phyloP scores from a whole-genome alignment of 2,329 filamentous ascomycete species.

The Torrubiella hemipterigena region DNA sequence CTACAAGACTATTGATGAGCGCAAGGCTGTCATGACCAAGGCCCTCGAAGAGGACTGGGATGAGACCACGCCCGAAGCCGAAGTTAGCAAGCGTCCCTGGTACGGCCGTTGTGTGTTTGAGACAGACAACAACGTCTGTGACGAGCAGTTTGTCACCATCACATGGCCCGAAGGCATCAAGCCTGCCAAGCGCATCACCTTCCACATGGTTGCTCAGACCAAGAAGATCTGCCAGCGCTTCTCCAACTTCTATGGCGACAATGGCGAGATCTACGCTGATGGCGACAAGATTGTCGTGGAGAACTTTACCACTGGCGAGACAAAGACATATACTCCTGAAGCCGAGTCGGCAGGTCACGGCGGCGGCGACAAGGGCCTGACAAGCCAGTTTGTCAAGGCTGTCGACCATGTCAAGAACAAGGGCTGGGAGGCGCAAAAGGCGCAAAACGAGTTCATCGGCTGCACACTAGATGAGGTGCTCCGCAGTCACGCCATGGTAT shows the following conservation, averaged over 20 bases:
- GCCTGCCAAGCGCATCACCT: slow-evolving; percentile 70
- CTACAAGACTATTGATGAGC: slow-evolving; percentile 34
- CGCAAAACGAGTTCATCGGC: slow-evolving; percentile 66
- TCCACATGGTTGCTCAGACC: slow-evolving; percentile 92
- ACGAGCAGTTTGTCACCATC: slow-evolving; percentile 84
- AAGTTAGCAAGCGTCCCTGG: slow-evolving; percentile 51
- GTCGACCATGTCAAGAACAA: slow-evolving; percentile 68
- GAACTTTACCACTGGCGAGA: slow-evolving; percentile 31
- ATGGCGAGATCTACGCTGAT: slow-evolving; percentile 80
- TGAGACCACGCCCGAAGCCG: slow-evolving; percentile 29
- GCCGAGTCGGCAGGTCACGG: slow-evolving; percentile 26
- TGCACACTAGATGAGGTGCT: slow-evolving; percentile 79
- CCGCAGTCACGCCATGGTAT: slow-evolving; percentile 85
- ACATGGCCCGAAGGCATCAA: slow-evolving; percentile 63
- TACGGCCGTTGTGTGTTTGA: slow-evolving; percentile 96
- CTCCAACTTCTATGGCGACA: slow-evolving; percentile 73
- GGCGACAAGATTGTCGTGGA: slow-evolving; percentile 64
- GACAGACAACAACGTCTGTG: slow-evolving; percentile 82
- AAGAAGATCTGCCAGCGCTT: slow-evolving; percentile 77
- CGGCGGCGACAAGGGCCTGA: slow-evolving; percentile 43
- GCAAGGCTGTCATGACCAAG: slow-evolving; percentile 26
- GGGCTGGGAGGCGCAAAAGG: slow-evolving; percentile 51
- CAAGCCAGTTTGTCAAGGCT: slow-evolving; percentile 71
- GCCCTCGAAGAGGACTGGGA: slow-evolving; percentile 42
- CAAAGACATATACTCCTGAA: slow-evolving; percentile 16